Conservation (phyloP, 768 basidiomycete genomes). For the Dioszegia hungarica region DNA sequence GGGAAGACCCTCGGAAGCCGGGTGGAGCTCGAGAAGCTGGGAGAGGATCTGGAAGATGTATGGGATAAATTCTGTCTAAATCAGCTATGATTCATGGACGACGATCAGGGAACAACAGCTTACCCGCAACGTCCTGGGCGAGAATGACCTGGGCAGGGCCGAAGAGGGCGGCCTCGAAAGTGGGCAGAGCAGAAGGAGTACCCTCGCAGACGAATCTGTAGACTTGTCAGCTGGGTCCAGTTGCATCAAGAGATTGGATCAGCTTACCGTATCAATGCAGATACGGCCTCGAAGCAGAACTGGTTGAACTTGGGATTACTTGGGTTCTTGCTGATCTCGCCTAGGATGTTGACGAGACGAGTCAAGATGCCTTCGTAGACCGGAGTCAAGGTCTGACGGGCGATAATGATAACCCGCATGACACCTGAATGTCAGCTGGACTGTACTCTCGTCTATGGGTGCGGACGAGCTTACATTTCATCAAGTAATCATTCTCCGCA, state of each 20-base stretch:
- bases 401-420: conserved; percentile 89
- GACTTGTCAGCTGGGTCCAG: too few relatives aligned
- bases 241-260: neutral
- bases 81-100: neutral
- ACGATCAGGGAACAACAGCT: conserved; percentile 30
- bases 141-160: conserved; percentile 81
- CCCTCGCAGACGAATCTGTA: conserved; percentile 73
- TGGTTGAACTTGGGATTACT: conserved; percentile 98
- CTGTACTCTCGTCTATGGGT: too few relatives aligned
- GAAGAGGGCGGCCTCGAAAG: conserved; percentile 77
- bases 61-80: conserved; percentile 82
- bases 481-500: conserved; percentile 94
- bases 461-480: conserved; percentile 69
- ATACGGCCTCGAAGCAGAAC: conserved; percentile 91
- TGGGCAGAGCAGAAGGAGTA: conserved; percentile 61
- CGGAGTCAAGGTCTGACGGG: conserved; percentile 69
- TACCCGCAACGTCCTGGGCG: conserved; percentile 88
- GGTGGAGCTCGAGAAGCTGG: conserved; percentile 85
- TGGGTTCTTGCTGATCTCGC: conserved; percentile 87
- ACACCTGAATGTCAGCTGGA: conserved; percentile 57
- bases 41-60: conserved; percentile 95
- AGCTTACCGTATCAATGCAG: conserved; percentile 76
- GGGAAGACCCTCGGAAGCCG: conserved; percentile 57
- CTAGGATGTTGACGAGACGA: conserved; percentile 76
- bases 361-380: conserved; percentile 62